These are phyloP conservation scores for Alternaria tenuissima DNA, from an alignment of 2,329 filamentous ascomycete genomes.

Conservation along the genomic window DNA sequence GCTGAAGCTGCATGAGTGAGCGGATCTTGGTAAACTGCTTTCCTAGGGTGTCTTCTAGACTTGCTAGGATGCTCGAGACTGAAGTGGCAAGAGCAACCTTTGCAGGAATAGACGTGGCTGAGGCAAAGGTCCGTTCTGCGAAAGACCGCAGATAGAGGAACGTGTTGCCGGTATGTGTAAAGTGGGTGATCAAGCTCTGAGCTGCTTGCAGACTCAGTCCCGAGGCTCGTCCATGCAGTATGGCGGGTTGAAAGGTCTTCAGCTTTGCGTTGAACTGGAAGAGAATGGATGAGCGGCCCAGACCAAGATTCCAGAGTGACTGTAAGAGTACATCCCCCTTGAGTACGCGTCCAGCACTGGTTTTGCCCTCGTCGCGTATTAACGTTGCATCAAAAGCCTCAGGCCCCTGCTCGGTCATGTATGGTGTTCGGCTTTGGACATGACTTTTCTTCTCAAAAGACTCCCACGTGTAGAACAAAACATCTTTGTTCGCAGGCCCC, in stretches of 20 bases:
- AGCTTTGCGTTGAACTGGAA: conserved; percentile 68
- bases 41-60: conserved; percentile 52
- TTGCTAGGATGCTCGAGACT: conserved; percentile 50
- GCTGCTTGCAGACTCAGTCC: conserved; percentile 60
- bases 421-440: conserved; percentile 56
- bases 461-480: conserved; percentile 72
- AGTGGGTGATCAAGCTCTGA: conserved; percentile 61
- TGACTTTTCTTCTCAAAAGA: conserved; percentile 62
- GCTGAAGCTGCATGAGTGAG: conserved; percentile 54
- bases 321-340: conserved; percentile 50
- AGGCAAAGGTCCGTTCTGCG: conserved; percentile 47
- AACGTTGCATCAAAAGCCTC: conserved; percentile 70
- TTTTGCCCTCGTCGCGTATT: conserved; percentile 52
- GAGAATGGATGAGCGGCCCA: conserved; percentile 76
- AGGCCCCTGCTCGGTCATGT: conserved; percentile 74
- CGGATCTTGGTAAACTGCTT: conserved; percentile 32
- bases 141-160: conserved; percentile 49
- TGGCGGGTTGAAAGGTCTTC: conserved; percentile 60
- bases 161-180: conserved; percentile 51
- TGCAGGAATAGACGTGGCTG: conserved; percentile 48
- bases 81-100: conserved; percentile 54
- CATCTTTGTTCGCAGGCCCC: conserved; percentile 40
- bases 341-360: conserved; percentile 51
- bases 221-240: conserved; percentile 57
- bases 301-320: conserved; percentile 70